phyloP scores from a whole-genome alignment of 2,329 filamentous ascomycete genomes.

The Lasiodiplodia sp. region DNA sequence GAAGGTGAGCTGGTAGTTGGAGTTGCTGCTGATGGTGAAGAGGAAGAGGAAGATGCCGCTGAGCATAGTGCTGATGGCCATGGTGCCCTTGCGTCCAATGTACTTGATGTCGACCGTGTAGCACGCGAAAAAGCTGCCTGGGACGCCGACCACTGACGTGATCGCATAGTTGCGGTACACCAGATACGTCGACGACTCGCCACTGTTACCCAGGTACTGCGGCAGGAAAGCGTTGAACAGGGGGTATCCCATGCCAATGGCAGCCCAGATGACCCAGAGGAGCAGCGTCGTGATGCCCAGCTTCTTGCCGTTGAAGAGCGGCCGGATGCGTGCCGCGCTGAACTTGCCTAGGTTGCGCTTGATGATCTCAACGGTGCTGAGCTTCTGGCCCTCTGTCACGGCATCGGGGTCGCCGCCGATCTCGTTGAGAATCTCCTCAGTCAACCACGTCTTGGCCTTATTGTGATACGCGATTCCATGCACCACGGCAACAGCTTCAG shows the following conservation, averaged over 20 bases:
- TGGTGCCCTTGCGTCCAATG: slow-evolving; percentile 74
- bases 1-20: slow-evolving; percentile 68
- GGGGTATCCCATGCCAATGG: slow-evolving; percentile 85
- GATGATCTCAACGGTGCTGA: slow-evolving; percentile 59
- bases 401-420: slow-evolving; percentile 59
- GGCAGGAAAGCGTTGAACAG: slow-evolving; percentile 92
- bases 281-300: slow-evolving; percentile 58
- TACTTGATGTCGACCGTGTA: slow-evolving; percentile 76
- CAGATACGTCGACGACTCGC: slow-evolving; percentile 41
- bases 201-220: slow-evolving; percentile 75
- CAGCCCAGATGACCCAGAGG: slow-evolving; percentile 82
- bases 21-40: slow-evolving; percentile 65
- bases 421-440: slow-evolving; percentile 69
- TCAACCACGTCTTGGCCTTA: slow-evolving; percentile 61
- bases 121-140: slow-evolving; percentile 76
- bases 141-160: slow-evolving; percentile 77
- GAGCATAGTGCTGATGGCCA: slow-evolving; percentile 71
- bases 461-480: slow-evolving; percentile 80
- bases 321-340: slow-evolving; percentile 70
- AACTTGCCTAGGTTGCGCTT: slow-evolving; percentile 70
- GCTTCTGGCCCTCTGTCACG: slow-evolving; percentile 45
- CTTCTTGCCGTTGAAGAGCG: slow-evolving; percentile 63
- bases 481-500: slow-evolving; percentile 80
- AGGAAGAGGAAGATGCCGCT: slow-evolving; percentile 74
- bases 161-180: slow-evolving; percentile 85